Evolutionary conservation across 148 eudicot species (phyloP).

Genomic region (Limonium bicolor): DNA sequence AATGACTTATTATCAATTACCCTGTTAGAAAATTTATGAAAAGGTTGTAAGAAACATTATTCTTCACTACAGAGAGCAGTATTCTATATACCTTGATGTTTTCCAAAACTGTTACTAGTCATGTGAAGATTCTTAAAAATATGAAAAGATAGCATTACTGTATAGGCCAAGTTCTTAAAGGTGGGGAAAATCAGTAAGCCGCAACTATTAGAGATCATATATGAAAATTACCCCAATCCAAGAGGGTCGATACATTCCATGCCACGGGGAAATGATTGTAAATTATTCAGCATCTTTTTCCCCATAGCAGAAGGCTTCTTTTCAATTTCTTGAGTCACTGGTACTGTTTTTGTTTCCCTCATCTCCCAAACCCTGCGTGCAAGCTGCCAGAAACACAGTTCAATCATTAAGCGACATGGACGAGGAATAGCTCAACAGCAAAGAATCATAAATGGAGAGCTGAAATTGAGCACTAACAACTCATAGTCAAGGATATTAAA

Average conservation of each 20-base stretch:
- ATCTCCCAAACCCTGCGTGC: conserved; percentile 92
- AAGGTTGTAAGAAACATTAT: too few relatives aligned
- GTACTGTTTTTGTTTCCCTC: conserved; percentile 74
- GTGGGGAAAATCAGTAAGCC: too few relatives aligned
- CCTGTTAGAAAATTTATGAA: conserved; percentile 36
- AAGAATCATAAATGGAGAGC: too few relatives aligned
- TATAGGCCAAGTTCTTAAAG: too few relatives aligned
- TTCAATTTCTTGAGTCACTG: conserved; percentile 48
- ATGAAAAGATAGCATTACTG: too few relatives aligned
- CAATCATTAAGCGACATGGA: background rate
- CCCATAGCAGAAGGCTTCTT: conserved; percentile 37
- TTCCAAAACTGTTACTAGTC: too few relatives aligned
- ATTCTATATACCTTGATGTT: too few relatives aligned
- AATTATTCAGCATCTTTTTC: conserved; percentile 44
- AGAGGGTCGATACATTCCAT: conserved; percentile 94
- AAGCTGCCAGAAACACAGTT: conserved; percentile 39
- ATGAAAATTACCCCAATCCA: conserved; percentile 59
- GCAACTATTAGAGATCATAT: background rate
- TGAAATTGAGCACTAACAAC: too few relatives aligned
- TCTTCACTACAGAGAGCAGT: too few relatives aligned
- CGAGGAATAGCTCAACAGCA: too few relatives aligned
- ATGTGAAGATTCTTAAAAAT: too few relatives aligned
- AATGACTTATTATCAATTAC: conserved; percentile 75
- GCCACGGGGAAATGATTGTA: conserved; percentile 90
- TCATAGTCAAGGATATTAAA: too few relatives aligned